Evolutionary conservation across 192 early-diverging fungal genomes (phyloP), one percentile per base, ranked within the genome.

Genomic region (Paraglomus brasilianum): DNA sequence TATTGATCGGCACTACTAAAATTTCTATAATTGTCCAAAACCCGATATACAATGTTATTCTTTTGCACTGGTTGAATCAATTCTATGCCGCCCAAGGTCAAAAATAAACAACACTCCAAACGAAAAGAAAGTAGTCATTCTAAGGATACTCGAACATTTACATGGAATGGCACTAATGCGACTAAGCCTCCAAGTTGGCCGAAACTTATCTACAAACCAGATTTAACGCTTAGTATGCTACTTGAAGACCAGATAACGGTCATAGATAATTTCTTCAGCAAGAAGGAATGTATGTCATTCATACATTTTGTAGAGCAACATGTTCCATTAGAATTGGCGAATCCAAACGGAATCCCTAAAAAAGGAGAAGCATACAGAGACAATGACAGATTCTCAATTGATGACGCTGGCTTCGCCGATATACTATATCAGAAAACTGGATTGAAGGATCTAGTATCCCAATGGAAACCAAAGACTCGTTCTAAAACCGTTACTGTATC

Each of bases 341-440:
- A 40, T 13, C 53, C 67, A 0, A 21, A 66, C 13, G 53, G 48
- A 2, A 74, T 57, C 5, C 77, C 77, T 6, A 78, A 78, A 51
- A 68, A 50, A n/a, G 80, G 77, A 0, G 72, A 81, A 45, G 80
- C 80, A 14, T 74, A 72, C 39, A 74, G 80, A 19, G 74, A 69
- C 51, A 81, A 81, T 62, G 77, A 81, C 47, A 57, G 80, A 36
- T 65, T 76, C 21, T 76, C 76, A 0, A 15, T 81, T 8, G 46
- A 66, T 36, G 70, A 78, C 44, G 17, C 48, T 0, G 40, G 15
- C 1, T 72, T 81, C 15, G 74, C 80, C 14, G 15, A 74, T 6
- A 14, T 36, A 5, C 10, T 81, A 21, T 65, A 49, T 65, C n/a
- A n/a, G n/a, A 40, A 49, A 40, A 38, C 63, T n/a, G 47, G 47